Evolutionary conservation across 495 filamentous ascomycete species (phyloP), one percentile per base, ranked within the genome.

Genomic region (Thozetella sp.): DNA sequence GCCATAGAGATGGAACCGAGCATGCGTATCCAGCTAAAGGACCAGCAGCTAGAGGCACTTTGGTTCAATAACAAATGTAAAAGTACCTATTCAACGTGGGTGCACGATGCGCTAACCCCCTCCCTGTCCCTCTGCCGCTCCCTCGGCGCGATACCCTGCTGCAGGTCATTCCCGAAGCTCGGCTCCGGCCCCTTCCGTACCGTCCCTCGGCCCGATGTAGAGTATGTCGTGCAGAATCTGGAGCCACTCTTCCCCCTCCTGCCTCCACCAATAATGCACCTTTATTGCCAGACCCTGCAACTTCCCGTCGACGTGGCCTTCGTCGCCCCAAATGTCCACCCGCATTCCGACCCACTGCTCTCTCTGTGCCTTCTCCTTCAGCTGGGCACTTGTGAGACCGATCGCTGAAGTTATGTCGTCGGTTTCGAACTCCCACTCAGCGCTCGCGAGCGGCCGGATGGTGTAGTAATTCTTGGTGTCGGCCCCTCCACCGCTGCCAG

Each of bases 241-340:
- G 10, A 64, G 13, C 65, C 65, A 67, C 11, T 48, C 45, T 1
- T 55, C 61, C 2, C 25, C 61, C 50, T 67, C 61, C 62, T 62
- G 59, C 30, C 62, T 54, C 65, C 65, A 67, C 65, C 65, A 67
- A 22, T 67, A 67, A 51, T 67, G 52, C 34, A 67, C 59, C 26
- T 67, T 67, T 24, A 64, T 53, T 37, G 63, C 24, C 30, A 54
- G n/a, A 23, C 53, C 61, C 1, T 22, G 27, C 12, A 22, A 50
- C 12, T 30, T 19, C n/a, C 12, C 22, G 3, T 37, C 51, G 1
- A 27, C 26, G 11, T n/a, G 2, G 9, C 51, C 57, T 2, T 51
- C 51, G 23, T 54, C 56, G 25, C 54, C 57, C 65, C 61, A 64
- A 27, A 67, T 23, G 26, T 67, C 65, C 1, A 64, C 65, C 19